These are phyloP conservation scores for Simplicillium sp. DNA, from an alignment of 2,329 filamentous ascomycete species.

Conservation along the genomic window DNA sequence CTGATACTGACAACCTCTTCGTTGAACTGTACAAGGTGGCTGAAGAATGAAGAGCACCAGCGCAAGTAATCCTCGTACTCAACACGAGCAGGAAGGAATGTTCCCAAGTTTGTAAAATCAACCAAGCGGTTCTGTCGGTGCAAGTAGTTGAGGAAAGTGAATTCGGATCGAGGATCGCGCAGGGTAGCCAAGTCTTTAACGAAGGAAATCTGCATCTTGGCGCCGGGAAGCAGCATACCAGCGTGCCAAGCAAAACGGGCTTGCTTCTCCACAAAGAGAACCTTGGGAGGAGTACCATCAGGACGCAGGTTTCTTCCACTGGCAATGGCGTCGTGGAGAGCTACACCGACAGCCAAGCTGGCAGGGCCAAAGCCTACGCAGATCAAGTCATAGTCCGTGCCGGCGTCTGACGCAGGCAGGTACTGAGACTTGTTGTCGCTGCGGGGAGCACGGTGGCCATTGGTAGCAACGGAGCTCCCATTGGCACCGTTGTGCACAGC, in stretches of 20 bases:
- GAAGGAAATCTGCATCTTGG: slow-evolving; percentile 97
- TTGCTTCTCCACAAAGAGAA: slow-evolving; percentile 85
- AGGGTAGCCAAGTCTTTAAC: slow-evolving; percentile 91
- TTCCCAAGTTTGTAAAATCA: slow-evolving; percentile 83
- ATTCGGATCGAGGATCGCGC: slow-evolving; percentile 77
- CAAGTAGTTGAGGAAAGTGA: slow-evolving; percentile 94
- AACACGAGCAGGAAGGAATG: slow-evolving; percentile 74
- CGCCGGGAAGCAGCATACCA: slow-evolving; percentile 87
- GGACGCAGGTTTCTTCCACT: slow-evolving; percentile 31
- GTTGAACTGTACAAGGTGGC: slow-evolving; percentile 61
- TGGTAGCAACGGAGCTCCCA: too few species aligned
- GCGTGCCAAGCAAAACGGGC: slow-evolving; percentile 80
- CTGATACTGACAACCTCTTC: slow-evolving; percentile 67
- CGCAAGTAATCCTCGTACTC: slow-evolving; percentile 95
- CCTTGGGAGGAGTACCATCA: slow-evolving; percentile 47
- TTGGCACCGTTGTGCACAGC: slow-evolving; percentile 1
- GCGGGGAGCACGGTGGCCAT: not conserved
- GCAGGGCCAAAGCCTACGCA: slow-evolving; percentile 92
- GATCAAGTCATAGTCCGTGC: slow-evolving; percentile 71
- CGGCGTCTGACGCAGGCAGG: slow-evolving; percentile 41
- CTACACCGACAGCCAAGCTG: slow-evolving; percentile 79
- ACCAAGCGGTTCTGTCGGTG: slow-evolving; percentile 73
- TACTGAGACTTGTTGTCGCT: slow-evolving; percentile 10
- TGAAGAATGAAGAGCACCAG: slow-evolving; percentile 82
- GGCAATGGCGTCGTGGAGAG: slow-evolving; percentile 71